These are phyloP conservation scores for Hyaloscypha hepaticicola DNA, from an alignment of 495 filamentous ascomycete species.

Conservation along the genomic window DNA sequence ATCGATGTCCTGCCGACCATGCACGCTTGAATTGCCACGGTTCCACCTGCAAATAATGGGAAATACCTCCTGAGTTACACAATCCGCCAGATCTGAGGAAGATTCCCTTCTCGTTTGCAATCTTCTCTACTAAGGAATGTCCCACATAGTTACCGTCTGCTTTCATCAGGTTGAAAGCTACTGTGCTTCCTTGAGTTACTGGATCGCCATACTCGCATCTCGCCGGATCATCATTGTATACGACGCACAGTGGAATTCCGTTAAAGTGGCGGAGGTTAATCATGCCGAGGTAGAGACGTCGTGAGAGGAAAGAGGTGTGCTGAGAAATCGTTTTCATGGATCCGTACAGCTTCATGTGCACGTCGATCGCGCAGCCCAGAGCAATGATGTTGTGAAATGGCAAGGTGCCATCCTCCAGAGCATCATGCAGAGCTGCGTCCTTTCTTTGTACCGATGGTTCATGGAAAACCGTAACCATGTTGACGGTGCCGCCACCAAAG, in stretches of 20 bases:
- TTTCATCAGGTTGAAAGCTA: conserved; percentile 67
- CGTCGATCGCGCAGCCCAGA: conserved; percentile 65
- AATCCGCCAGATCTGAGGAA: conserved; percentile 70
- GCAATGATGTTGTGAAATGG: conserved; percentile 78
- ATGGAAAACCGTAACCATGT: conserved; percentile 60
- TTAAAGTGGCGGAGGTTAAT: conserved; percentile 57
- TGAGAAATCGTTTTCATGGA: conserved; percentile 60
- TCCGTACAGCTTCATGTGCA: conserved; percentile 60
- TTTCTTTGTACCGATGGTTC: conserved; percentile 65
- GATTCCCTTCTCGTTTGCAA: conserved; percentile 60
- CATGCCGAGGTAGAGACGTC: conserved; percentile 51
- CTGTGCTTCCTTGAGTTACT: conserved; percentile 62
- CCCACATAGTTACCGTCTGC: conserved; percentile 54
- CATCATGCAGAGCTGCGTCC: conserved; percentile 54
- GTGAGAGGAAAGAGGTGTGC: conserved; percentile 59
- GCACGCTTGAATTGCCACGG: conserved; percentile 62
- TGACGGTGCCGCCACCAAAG: conserved; percentile 78
- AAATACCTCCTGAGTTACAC: conserved; percentile 59
- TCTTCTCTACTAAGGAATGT: conserved; percentile 60
- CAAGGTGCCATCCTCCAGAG: conserved; percentile 74
- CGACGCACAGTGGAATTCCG: conserved; percentile 51
- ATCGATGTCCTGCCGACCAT: conserved; percentile 63
- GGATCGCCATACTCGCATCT: conserved; percentile 52
- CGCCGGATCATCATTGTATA: conserved; percentile 56
- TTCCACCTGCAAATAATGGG: conserved; percentile 42